Percentiles rank a stretch among this genome's conserved stretches.
These are phyloP conservation scores for Rutidosis leptorrhynchoides DNA, from an alignment of 129 eudicot species.

Conservation along the genomic window DNA sequence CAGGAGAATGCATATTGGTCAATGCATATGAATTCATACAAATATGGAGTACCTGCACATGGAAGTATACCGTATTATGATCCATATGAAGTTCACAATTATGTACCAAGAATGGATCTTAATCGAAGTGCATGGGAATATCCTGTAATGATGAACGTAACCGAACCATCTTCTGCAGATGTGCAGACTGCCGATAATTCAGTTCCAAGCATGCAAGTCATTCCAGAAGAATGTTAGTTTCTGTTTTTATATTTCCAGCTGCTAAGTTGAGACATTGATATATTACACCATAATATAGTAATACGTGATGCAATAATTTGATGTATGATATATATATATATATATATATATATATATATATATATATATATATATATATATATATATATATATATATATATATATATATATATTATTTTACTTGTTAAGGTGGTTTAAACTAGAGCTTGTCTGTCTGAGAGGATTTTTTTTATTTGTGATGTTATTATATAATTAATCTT, in stretches of 20 bases:
- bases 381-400: too few relatives aligned
- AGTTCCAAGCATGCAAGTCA: conserved; percentile 53
- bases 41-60: conserved; percentile 54
- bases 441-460: background rate
- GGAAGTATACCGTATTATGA: conserved; percentile 67
- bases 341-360: too few relatives aligned
- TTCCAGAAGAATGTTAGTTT: conserved; percentile 83
- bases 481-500: background rate
- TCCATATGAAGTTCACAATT: conserved; percentile 46
- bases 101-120: conserved; percentile 54
- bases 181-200: conserved; percentile 45
- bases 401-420: conserved; percentile 23
- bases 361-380: too few relatives aligned
- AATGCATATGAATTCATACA: conserved; percentile 76
- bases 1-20: conserved; percentile 79
- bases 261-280: conserved; percentile 23
- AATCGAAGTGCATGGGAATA: conserved; percentile 78
- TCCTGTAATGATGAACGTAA: conserved; percentile 54
- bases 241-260: conserved; percentile 19
- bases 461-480: background rate
- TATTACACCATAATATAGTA: background rate
- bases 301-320: conserved; percentile 20
- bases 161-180: conserved; percentile 50
- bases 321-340: conserved; percentile 21
- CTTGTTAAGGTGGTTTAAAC: background rate